Evolutionary conservation across 352 stramenopile species (phyloP).

Genomic region (Phytophthora podocarpi): DNA sequence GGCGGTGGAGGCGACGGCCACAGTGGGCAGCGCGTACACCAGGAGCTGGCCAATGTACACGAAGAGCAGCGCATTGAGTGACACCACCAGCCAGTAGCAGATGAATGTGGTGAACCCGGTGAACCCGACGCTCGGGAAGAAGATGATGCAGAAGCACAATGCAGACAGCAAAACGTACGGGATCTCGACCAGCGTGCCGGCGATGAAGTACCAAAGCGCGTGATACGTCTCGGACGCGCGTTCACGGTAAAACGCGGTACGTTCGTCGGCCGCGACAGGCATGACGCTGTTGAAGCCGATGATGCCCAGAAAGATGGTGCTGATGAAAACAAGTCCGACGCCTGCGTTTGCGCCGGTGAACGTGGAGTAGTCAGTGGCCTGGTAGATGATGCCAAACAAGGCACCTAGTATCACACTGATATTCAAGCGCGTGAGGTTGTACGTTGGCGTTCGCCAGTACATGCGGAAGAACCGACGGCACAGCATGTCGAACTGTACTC

Average conservation of each 20-base stretch:
- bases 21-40: slow-evolving; percentile 48
- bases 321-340: slow-evolving; percentile 81
- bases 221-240: slow-evolving; percentile 91
- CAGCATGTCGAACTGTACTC: too few relatives aligned
- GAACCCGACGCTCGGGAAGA: slow-evolving; percentile 65
- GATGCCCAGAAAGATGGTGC: slow-evolving; percentile 79
- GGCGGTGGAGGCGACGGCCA: slow-evolving; percentile 40
- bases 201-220: slow-evolving; percentile 77
- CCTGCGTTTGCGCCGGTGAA: slow-evolving; percentile 44
- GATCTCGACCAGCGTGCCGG: slow-evolving; percentile 80
- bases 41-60: slow-evolving; percentile 58
- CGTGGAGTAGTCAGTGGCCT: slow-evolving; percentile 52
- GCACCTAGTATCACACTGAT: slow-evolving; percentile 68
- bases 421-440: slow-evolving; percentile 85
- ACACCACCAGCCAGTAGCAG: slow-evolving; percentile 60
- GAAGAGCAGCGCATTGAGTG: slow-evolving; percentile 52
- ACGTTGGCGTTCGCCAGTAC: slow-evolving; percentile 77
- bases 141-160: slow-evolving; percentile 44
- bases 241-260: slow-evolving; percentile 94
- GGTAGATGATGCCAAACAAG: slow-evolving; percentile 81
- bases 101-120: slow-evolving; percentile 44
- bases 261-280: slow-evolving; percentile 78
- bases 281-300: slow-evolving; percentile 83
- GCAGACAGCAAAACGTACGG: slow-evolving; percentile 56
- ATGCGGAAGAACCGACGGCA: slow-evolving; percentile 51